A percentile compares a stretch with the other conserved stretches of the same genome.
Evolutionary conservation across 495 filamentous ascomycete species (phyloP).

Genomic region (Talaromyces liani): DNA sequence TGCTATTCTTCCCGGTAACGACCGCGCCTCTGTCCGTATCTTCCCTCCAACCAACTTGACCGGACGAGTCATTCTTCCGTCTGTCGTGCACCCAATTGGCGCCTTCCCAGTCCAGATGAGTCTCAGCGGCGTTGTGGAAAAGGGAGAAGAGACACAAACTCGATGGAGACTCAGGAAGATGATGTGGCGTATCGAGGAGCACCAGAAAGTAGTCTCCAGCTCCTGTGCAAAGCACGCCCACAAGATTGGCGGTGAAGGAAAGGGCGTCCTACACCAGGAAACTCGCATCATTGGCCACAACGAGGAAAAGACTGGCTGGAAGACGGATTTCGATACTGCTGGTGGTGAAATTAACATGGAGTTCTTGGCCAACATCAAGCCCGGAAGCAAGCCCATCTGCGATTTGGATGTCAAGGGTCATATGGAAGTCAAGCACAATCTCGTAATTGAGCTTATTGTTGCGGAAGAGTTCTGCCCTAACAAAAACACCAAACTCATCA

Average conservation of each 20-base stretch:
- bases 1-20: conserved; percentile 66
- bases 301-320: conserved; percentile 86
- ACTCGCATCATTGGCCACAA: conserved; percentile 64
- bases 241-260: conserved; percentile 63
- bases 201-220: conserved; percentile 66
- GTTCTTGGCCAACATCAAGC: conserved; percentile 63
- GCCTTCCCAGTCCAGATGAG: conserved; percentile 71
- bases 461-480: conserved; percentile 80
- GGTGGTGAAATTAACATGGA: conserved; percentile 77
- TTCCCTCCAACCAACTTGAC: conserved; percentile 95
- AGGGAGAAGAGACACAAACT: conserved; percentile 51
- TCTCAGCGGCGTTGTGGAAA: conserved; percentile 69
- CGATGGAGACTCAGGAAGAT: conserved; percentile 87
- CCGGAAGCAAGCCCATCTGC: conserved; percentile 59
- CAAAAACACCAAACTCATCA: conserved; percentile 60
- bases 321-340: conserved; percentile 71
- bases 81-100: conserved; percentile 81
- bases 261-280: conserved; percentile 73
- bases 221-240: conserved; percentile 72
- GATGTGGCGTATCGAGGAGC: conserved; percentile 90
- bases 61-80: conserved; percentile 68
- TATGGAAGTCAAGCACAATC: conserved; percentile 68
- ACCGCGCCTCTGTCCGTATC: conserved; percentile 71
- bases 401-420: conserved; percentile 75
- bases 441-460: conserved; percentile 91